These are phyloP conservation scores for Rhododendron griersonianum DNA, from an alignment of 148 eudicot species.

Conservation along the genomic window DNA sequence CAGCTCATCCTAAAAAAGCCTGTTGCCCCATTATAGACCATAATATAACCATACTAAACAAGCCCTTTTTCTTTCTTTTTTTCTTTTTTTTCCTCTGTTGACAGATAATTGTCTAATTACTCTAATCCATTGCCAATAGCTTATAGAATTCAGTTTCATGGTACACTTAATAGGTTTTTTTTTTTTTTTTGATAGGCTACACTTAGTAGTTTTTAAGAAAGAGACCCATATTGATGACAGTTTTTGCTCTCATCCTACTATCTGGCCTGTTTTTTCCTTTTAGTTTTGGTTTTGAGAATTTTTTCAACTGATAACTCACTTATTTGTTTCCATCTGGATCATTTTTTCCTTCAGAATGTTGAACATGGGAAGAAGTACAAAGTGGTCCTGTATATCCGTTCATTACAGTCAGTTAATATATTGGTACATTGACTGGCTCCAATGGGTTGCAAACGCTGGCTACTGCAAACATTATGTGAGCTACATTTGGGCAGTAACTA, in stretches of 20 bases:
- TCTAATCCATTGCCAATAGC: neutral
- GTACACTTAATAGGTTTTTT: neutral
- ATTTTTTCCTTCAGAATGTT: constrained; percentile 61
- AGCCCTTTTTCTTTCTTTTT: neutral
- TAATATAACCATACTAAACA: neutral
- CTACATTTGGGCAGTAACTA: neutral
- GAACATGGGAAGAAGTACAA: constrained; percentile 79
- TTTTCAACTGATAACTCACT: constrained; percentile 4
- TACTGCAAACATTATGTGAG: constrained; percentile 57
- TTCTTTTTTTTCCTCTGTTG: too few relatives aligned
- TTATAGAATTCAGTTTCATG: neutral
- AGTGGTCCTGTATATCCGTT: constrained; percentile 63
- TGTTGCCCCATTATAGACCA: neutral
- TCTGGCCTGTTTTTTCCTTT: neutral
- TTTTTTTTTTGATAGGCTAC: neutral
- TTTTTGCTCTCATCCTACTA: neutral
- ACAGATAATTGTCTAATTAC: neutral
- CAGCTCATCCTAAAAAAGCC: constrained; percentile 3
- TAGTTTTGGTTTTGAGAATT: neutral
- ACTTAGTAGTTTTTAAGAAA: neutral
- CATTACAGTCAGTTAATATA: constrained; percentile 52
- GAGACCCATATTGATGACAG: neutral
- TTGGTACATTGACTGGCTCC: constrained; percentile 62
- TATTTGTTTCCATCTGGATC: constrained; percentile 2
- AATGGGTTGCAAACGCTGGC: constrained; percentile 58